These are phyloP conservation scores for Cokeromyces recurvatus DNA, from an alignment of 371 early-diverging fungal genomes.

Conservation along the genomic window DNA sequence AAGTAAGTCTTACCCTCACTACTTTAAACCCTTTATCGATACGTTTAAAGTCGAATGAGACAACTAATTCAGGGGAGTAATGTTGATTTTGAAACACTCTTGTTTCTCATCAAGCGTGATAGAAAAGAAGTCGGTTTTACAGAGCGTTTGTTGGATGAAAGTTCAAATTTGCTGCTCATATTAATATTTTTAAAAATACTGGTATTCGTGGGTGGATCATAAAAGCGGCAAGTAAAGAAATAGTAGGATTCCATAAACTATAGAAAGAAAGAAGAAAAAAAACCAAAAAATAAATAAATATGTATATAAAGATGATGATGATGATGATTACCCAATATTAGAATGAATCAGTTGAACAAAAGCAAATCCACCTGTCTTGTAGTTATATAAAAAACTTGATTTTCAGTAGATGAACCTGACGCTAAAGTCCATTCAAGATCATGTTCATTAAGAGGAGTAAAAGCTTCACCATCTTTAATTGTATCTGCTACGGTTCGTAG, in stretches of 20 bases:
- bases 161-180: slow-evolving; percentile 52
- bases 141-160: slow-evolving; percentile 66
- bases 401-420: slow-evolving; percentile 80
- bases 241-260: slow-evolving; percentile 56
- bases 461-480: slow-evolving; percentile 52
- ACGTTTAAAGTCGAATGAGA: slow-evolving; percentile 63
- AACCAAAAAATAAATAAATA: no score
- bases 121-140: slow-evolving; percentile 64
- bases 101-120: slow-evolving; percentile 55
- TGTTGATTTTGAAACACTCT: slow-evolving; percentile 46
- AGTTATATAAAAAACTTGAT: slow-evolving; percentile 82
- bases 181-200: slow-evolving; percentile 72
- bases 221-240: slow-evolving; percentile 77
- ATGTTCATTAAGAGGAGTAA: slow-evolving; percentile 51
- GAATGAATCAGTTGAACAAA: slow-evolving; percentile 87
- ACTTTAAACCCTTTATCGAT: slow-evolving; percentile 75
- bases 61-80: slow-evolving; percentile 59
- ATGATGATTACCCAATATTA: slow-evolving; percentile 77
- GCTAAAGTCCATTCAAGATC: slow-evolving; percentile 75
- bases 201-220: slow-evolving; percentile 57
- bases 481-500: slow-evolving; percentile 53
- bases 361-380: slow-evolving; percentile 67
- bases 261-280: no score
- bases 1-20: slow-evolving; percentile 74
- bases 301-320: no score